These are phyloP conservation scores for Vicia villosa DNA, from an alignment of 306 rosid genomes.

Conservation along the genomic window DNA sequence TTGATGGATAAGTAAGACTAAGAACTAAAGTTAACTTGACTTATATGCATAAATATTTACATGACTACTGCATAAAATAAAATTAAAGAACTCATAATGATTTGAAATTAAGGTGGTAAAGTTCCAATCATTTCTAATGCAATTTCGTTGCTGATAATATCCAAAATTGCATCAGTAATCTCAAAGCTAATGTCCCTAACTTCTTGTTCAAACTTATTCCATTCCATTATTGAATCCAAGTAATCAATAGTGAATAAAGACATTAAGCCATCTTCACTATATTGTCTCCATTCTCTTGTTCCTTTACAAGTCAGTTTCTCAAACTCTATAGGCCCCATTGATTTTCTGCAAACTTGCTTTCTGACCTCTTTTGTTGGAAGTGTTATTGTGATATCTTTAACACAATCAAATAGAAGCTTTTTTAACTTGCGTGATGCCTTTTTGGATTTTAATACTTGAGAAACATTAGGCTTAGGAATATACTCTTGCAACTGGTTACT, in stretches of 20 bases:
- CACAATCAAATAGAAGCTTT: constrained; percentile 62
- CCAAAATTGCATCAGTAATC: constrained; percentile 61
- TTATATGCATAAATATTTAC: not conserved
- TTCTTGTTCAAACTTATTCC: constrained; percentile 47
- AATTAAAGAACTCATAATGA: not conserved
- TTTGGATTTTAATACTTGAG: constrained; percentile 51
- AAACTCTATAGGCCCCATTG: constrained; percentile 51
- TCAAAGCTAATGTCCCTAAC: constrained; percentile 46
- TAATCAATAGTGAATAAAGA: constrained; percentile 44
- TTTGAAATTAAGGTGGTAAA: not conserved
- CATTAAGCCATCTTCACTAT: constrained; percentile 31
- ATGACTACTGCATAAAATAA: too few relatives aligned
- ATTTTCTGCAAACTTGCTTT: constrained; percentile 22
- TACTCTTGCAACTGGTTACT: constrained; percentile 37
- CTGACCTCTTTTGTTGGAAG: constrained; percentile 41
- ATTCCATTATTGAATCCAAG: constrained; percentile 47
- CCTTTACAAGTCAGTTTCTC: constrained; percentile 48
- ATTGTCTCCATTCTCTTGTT: constrained; percentile 44
- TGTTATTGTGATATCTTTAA: constrained; percentile 51
- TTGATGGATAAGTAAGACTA: too few relatives aligned
- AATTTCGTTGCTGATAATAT: constrained; percentile 49
- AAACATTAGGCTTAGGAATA: constrained; percentile 30
- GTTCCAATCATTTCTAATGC: constrained; percentile 41
- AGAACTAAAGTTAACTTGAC: not conserved
- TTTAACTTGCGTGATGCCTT: constrained; percentile 55